phyloP scores from a whole-genome alignment of 495 filamentous ascomycete genomes.

The Hyaloscypha variabilis region DNA sequence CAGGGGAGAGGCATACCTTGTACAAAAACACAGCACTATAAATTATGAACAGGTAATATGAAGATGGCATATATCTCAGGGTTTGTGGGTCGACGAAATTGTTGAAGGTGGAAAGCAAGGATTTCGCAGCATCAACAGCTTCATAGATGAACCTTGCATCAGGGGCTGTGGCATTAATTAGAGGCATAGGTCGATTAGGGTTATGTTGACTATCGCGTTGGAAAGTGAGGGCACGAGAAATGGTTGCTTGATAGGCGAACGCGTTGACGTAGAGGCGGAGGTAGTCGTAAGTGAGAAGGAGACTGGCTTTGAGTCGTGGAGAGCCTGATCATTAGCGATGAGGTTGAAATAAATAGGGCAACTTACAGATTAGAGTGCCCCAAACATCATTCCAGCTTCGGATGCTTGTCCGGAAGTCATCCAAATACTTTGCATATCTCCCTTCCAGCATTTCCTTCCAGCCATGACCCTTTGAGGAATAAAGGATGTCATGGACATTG shows the following conservation, averaged over 20 bases:
- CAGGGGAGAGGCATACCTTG: slow-evolving; percentile 16
- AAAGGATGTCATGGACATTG: slow-evolving; percentile 68
- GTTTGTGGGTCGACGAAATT: slow-evolving; percentile 55
- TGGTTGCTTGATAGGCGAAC: slow-evolving; percentile 68
- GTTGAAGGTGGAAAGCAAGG: slow-evolving; percentile 58
- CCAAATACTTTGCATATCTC: slow-evolving; percentile 58
- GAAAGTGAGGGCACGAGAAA: slow-evolving; percentile 56
- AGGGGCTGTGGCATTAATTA: slow-evolving; percentile 50
- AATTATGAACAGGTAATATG: slow-evolving; percentile 57
- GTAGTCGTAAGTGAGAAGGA: slow-evolving; percentile 67
- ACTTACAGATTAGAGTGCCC: slow-evolving; percentile 59
- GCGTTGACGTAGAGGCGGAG: slow-evolving; percentile 66
- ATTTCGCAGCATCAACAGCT: slow-evolving; percentile 63
- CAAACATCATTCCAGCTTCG: slow-evolving; percentile 65
- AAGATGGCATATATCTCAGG: slow-evolving; percentile 60
- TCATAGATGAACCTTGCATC: slow-evolving; percentile 67
- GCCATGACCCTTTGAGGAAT: slow-evolving; percentile 64
- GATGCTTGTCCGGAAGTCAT: slow-evolving; percentile 65
- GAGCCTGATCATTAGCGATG: slow-evolving; percentile 43
- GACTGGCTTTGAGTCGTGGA: slow-evolving; percentile 54
- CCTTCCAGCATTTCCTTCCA: slow-evolving; percentile 67
- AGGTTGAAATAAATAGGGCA: background rate
- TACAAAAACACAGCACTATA: slow-evolving; percentile 37
- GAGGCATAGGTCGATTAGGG: slow-evolving; percentile 27
- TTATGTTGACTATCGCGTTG: slow-evolving; percentile 51